Evolutionary conservation across 2,329 filamentous ascomycete genomes (phyloP).

Genomic region (Pestalotiopsis sp.): DNA sequence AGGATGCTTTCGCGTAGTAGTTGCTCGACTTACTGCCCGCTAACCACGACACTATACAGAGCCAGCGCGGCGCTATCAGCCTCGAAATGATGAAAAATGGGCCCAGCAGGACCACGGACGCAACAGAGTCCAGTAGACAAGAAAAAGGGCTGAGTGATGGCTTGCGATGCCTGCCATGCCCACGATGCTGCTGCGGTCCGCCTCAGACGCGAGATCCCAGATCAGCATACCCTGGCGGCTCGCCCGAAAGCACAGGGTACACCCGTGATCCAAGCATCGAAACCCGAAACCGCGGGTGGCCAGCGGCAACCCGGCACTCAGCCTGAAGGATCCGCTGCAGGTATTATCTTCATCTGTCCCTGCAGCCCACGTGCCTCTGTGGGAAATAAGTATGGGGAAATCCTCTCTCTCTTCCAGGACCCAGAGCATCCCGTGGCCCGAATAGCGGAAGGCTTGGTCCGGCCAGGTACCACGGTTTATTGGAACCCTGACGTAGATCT

Average conservation of each 20-base stretch:
- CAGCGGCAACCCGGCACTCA: background rate
- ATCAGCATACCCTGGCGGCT: background rate
- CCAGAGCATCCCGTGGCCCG: background rate
- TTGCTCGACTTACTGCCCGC: background rate
- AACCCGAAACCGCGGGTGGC: slow-evolving; percentile 1
- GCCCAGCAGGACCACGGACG: background rate
- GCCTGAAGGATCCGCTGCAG: background rate
- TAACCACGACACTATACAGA: background rate
- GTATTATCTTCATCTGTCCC: background rate
- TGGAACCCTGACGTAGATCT: background rate
- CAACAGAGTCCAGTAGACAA: background rate
- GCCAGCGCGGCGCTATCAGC: slow-evolving; percentile 5
- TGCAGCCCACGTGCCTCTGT: background rate
- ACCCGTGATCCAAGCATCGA: background rate
- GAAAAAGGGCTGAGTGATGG: background rate
- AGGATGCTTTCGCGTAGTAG: background rate
- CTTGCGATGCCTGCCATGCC: background rate
- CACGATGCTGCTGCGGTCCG: background rate
- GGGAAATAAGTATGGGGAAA: background rate
- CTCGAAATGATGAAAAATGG: slow-evolving; percentile 8
- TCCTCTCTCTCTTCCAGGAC: background rate
- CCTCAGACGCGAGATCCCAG: background rate
- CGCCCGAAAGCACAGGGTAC: background rate
- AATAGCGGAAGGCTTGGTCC: background rate
- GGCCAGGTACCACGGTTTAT: background rate